Evolutionary conservation across 306 rosid species (phyloP).

Genomic region (Prunus armeniaca): DNA sequence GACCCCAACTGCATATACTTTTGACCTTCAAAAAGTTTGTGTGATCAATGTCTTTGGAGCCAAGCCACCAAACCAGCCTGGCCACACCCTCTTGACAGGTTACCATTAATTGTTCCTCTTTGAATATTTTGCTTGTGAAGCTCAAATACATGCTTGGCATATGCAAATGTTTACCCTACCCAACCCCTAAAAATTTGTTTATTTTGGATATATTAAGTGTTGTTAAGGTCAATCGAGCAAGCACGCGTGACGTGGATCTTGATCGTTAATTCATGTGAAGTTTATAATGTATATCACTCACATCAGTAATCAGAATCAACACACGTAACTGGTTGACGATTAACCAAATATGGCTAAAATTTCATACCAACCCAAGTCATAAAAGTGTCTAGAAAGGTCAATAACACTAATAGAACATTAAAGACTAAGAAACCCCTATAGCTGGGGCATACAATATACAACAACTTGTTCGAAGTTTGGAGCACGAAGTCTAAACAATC

Average conservation of each 20-base stretch:
- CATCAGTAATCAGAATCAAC: no score
- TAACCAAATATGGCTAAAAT: not conserved
- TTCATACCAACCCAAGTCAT: not conserved
- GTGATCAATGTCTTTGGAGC: not conserved
- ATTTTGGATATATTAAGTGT: no score
- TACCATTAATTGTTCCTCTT: not conserved
- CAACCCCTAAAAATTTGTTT: no score
- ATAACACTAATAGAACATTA: no score
- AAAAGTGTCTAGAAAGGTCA: not conserved
- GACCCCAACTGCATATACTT: not conserved
- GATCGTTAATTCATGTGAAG: no score
- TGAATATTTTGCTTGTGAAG: no score
- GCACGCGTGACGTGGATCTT: no score
- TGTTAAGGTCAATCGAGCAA: no score
- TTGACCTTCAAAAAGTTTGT: not conserved
- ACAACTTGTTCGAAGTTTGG: not conserved
- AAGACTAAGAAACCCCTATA: not conserved
- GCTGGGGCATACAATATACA: not conserved
- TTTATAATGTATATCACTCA: fast-evolving
- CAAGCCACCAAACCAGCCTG: not conserved
- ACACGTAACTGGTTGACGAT: no score
- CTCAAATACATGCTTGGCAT: no score
- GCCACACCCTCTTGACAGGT: not conserved
- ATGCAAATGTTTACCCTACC: no score
- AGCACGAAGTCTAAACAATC: not conserved